Conservation (phyloP, 352 stramenopile species). For the Globisporangium canariense region DNA sequence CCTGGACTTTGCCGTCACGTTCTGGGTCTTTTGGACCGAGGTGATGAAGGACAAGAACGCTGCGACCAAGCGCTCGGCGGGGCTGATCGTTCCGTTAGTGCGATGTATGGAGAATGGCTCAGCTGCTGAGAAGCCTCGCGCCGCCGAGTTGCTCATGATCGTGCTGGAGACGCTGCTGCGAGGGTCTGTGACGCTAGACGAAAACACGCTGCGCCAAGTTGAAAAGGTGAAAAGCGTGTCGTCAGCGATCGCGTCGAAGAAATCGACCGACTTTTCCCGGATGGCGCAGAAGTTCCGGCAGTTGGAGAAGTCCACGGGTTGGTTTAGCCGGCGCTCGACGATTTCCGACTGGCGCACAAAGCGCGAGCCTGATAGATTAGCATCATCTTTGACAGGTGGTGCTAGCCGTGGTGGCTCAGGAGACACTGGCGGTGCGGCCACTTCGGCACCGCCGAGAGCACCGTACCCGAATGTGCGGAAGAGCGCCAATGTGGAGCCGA, state of each 20-base stretch:
- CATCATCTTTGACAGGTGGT: not conserved
- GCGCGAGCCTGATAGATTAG: not conserved
- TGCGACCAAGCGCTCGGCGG: slow-evolving; percentile 50
- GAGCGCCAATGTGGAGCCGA: slow-evolving; percentile 10
- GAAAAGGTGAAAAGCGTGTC: slow-evolving; percentile 50
- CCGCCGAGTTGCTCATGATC: slow-evolving; percentile 64
- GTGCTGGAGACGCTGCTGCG: slow-evolving; percentile 52
- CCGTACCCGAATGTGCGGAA: slow-evolving; percentile 26
- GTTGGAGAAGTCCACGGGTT: slow-evolving; percentile 42
- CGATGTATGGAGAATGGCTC: slow-evolving; percentile 47
- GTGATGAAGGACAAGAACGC: slow-evolving; percentile 47
- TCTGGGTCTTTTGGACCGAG: slow-evolving; percentile 70
- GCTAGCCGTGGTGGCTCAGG: not conserved
- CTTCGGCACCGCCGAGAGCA: slow-evolving; percentile 7
- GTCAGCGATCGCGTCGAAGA: slow-evolving; percentile 53
- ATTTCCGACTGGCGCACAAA: slow-evolving; percentile 17
- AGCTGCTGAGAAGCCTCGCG: slow-evolving; percentile 55
- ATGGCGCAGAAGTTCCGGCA: slow-evolving; percentile 69
- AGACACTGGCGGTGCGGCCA: not conserved
- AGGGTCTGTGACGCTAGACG: slow-evolving; percentile 45
- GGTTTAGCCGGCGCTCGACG: slow-evolving; percentile 45
- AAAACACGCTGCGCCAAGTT: slow-evolving; percentile 39
- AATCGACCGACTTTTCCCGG: slow-evolving; percentile 62
- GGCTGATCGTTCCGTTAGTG: slow-evolving; percentile 49
- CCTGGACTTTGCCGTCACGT: slow-evolving; percentile 68